Base-by-base conservation (phyloP, 1,139 yeast genomes). In the Candida sanyaensis region DNA sequence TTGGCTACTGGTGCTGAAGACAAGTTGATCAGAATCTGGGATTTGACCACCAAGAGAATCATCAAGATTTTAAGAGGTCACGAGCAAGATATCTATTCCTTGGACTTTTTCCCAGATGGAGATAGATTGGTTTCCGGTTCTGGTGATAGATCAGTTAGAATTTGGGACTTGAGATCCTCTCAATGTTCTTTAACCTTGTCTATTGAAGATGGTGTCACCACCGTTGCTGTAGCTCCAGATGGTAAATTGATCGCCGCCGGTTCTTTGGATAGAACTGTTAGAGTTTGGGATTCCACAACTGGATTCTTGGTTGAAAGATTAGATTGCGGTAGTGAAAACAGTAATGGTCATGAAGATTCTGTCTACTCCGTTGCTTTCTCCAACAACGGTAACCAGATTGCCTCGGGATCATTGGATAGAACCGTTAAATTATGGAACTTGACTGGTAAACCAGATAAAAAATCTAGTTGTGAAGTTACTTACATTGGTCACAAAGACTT, bases 1-100 rank as follows among this genome's bases (percentile, higher is more conserved):
- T 80, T 93, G 62, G 98, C 98, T 31, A 93, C 98, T 13, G 99
- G 99, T 63, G 98, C 98, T 38, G 99, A 93, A 72, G 99, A 93
- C 71, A 91, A 90, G 69, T 84, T 90, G 64, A 93, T 93, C 60
- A 83, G 99, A 68, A 92, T 93, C 63, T 93, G 99, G 99, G 97
- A 93, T 67, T 83, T 93, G 65, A 81, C 88, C 46, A 83, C 95
- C 37, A 84, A 92, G 69, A 84, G 93, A 62, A 89, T 93, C 61
- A 86, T 89, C 53, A 89, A 90, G 73, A 84, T 90, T 53, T 82
- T 93, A 68, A 81, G 88, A 55, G 99, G 99, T 46, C 99, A 93
- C 66, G 98, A 92, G 68, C 99, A 93, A 72, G 99, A 93, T 71
- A 92, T 93, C 59, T 93, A 93, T 70, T 92, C 98, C 6, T 78